These are phyloP conservation scores for Opeltia flavorubescens DNA, from an alignment of 495 filamentous ascomycete genomes.

Conservation along the genomic window DNA sequence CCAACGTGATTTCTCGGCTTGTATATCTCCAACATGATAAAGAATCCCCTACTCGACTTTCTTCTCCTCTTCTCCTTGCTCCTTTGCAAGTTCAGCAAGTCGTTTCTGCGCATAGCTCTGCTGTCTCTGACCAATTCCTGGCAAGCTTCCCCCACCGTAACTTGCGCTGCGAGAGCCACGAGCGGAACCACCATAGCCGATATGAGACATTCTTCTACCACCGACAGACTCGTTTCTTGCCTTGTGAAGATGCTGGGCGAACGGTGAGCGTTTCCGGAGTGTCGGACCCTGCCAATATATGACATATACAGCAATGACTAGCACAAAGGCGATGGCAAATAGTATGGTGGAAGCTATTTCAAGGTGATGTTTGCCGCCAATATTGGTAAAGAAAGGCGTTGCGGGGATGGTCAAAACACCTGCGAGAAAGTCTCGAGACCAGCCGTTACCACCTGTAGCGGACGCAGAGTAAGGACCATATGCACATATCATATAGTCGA, in stretches of 20 bases:
- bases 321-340: conserved; percentile 48
- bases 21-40: no score
- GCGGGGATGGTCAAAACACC: conserved; percentile 64
- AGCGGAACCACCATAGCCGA: conserved; percentile 19
- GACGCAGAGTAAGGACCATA: conserved; percentile 62
- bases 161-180: conserved; percentile 7
- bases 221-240: conserved; percentile 33
- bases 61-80: neutral
- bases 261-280: conserved; percentile 54
- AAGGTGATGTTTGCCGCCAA: conserved; percentile 45
- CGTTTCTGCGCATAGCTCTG: conserved; percentile 2
- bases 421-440: conserved; percentile 68
- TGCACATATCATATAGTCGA: conserved; percentile 60
- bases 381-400: conserved; percentile 45
- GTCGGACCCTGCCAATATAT: conserved; percentile 64
- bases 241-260: conserved; percentile 55
- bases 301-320: conserved; percentile 61
- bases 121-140: neutral
- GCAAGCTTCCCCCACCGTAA: conserved; percentile 1
- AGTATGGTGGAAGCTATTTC: conserved; percentile 62
- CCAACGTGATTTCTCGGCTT: neutral
- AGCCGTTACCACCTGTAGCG: conserved; percentile 59
- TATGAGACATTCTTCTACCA: conserved; percentile 26
- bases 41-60: neutral
- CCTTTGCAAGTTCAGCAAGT: conserved; percentile 1